Evolutionary conservation across 768 basidiomycete genomes (phyloP), one percentile per base, ranked within the genome.

Genomic region (Neoboletus subvelutipes): DNA sequence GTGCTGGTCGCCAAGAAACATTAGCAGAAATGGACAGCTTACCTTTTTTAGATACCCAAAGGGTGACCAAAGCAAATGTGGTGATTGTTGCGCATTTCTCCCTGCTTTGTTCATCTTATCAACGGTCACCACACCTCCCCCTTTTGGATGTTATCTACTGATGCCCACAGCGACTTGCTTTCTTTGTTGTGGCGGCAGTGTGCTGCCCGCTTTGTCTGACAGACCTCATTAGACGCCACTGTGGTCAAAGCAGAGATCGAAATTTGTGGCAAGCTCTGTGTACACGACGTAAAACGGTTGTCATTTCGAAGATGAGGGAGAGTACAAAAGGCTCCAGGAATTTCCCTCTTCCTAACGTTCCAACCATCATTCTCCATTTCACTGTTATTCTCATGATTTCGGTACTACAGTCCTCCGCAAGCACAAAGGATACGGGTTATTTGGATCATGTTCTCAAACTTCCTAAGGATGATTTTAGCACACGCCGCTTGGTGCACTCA

Each of bases 31-130:
- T 52, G 51, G 55, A 50, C 45, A n/a, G 12, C 51, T 58, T 61
- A 17, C 65, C 58, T 55, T 56, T 59, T 67, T 59, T 45, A 49
- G 56, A 39, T 43, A 29, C 36, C 33, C 42, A 49, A 45, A 29
- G 26, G 40, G n/a, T 42, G 50, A n/a, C 41, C 50, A 53, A 57
- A 57, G 49, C 48, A 47, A 50, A 41, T 24, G 18, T 43, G 22
- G 45, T 50, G 53, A 26, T 24, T 55, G 49, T 48, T 41, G 13
- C 52, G 31, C 42, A 45, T 46, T 49, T 45, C 45, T 49, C 33
- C 46, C 12, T 56, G 47, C 60, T 71, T 71, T 73, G 64, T 73
- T 47, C 54, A 31, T 48, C 60, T 50, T 58, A 26, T 45, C 58
- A 41, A 61, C 48, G 36, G 50, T 50, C 54, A 22, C 58, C 46